phyloP scores from a whole-genome alignment of 768 basidiomycete species.

The Hemileccinum impolitum region DNA sequence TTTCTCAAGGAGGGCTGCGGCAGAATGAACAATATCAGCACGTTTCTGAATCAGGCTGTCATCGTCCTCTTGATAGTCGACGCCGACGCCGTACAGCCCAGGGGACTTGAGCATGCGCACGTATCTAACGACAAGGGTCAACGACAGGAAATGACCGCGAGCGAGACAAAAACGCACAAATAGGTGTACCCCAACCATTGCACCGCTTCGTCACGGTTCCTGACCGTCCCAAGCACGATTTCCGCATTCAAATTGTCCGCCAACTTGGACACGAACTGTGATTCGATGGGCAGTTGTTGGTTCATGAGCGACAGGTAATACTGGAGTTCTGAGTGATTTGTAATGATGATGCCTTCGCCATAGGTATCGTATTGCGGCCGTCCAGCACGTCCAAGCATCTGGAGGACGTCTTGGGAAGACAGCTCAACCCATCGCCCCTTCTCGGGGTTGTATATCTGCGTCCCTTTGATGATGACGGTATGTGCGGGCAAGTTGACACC shows the following conservation, averaged over 20 bases:
- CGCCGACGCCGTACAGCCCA: constrained; percentile 80
- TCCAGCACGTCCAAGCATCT: constrained; percentile 98
- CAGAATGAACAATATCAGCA: constrained; percentile 90
- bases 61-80: constrained; percentile 91
- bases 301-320: constrained; percentile 95
- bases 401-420: constrained; percentile 92
- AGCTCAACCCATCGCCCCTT: constrained; percentile 98
- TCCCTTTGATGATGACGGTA: constrained; percentile 99
- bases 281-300: constrained; percentile 96
- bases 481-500: constrained; percentile 98
- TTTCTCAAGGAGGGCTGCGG: constrained; percentile 91
- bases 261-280: constrained; percentile 87
- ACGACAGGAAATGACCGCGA: constrained; percentile 1
- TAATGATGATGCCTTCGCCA: constrained; percentile 98
- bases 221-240: constrained; percentile 89
- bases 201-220: constrained; percentile 95
- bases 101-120: constrained; percentile 93
- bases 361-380: constrained; percentile 96
- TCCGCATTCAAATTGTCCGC: constrained; percentile 97
- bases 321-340: constrained; percentile 94
- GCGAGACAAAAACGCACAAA: constrained; percentile 44
- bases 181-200: constrained; percentile 98
- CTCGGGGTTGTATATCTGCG: constrained; percentile 98
- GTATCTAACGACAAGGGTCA: constrained; percentile 49
- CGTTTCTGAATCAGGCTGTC: constrained; percentile 83